Evolutionary conservation across 352 stramenopile species (phyloP), one percentile per base, ranked within the genome.

Genomic region (Elongisporangium undulatum): DNA sequence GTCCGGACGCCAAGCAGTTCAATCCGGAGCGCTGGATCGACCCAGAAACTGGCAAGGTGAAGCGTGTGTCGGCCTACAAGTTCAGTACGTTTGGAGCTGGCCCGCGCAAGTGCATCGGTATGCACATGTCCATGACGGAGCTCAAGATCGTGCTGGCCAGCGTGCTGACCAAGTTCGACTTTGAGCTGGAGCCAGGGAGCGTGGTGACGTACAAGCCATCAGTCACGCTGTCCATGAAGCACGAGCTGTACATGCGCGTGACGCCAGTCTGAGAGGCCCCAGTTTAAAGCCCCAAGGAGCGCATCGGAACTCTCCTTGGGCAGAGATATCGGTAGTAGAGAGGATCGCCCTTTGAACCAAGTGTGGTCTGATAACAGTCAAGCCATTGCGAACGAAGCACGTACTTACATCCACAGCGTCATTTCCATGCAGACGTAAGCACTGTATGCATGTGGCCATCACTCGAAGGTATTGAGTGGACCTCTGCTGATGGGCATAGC

Each of bases 21-120:
- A 83, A 84, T 10, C 81, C 85, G 0, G 77, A 92, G 26, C 74
- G 79, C 8, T 92, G 78, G 77, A 71, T 92, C 53, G 74, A 87
- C 49, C 17, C 64, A 0, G 51, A 60, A 4, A 82, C 67, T 1
- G 64, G 61, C 19, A 85, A 79, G 39, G 58, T 77, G 12, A 57
- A 63, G 3, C 68, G 67, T n/a, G 64, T 81, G 20, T 78, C 68
- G 10, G 67, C 75, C 0, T 80, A 75, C 63, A 71, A 80, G 58
- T 85, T 80, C 52, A 61, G 70, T 0, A 71, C 66, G 16, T 91
- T 93, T 60, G 53, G 82, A 5, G 75, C 64, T 6, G 83, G 81
- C 0, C 76, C 72, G 9, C 77, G 75, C 8, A 70, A 71, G 52
- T 93, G 79, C 59, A 67, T 90, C 21, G 83, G 79, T n/a, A 79